Base-by-base conservation (phyloP, 768 basidiomycete species). In the Lentinula boryana region DNA sequence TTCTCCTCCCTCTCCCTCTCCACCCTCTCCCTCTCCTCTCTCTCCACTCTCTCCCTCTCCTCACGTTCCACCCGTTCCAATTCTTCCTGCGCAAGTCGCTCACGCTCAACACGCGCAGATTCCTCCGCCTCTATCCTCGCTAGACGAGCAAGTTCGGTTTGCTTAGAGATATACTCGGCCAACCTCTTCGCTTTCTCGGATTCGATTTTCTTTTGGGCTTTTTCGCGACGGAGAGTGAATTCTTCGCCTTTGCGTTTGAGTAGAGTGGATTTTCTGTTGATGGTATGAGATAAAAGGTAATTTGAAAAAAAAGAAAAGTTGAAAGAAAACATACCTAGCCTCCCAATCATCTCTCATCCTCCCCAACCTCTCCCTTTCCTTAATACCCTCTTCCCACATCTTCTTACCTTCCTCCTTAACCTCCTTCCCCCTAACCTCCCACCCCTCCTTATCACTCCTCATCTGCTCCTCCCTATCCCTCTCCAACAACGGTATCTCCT, bases 381-480 rank as follows among this genome's bases (percentile, higher is more conserved):
- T 82, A 41, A 96, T 64, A 55, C 88, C 84, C 55, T 85, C 81
- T 63, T 82, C 70, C 69, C 95, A 91, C 23, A 81, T 76, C 9
- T 75, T 68, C 56, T 76, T 78, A 2, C 86, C 76, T 4, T 77
- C 73, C 60, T 89, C 86, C 23, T 84, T 69, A 33, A 86, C 84
- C 0, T 81, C 71, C 44, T 76, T 76, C 63, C 88, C 87, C 15
- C 85, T 74, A 1, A 74, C 68, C 49, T 89, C 83, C 71, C 91
- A 92, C 1, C 84, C 86, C 41, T 79, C 74, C 15, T 81, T 83
- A 74, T 98, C 95, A 38, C 78, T 78, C 41, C 81, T 80, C 71
- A 97, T 93, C 70, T 99, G 96, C 3, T 77, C 72, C 35, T 88
- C 87, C 69, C 98, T 98, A 72, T 98, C 97, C 65, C 89, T 78